Conservation (phyloP, 805 yeast genomes). For the Barnettozyma pratensis region DNA sequence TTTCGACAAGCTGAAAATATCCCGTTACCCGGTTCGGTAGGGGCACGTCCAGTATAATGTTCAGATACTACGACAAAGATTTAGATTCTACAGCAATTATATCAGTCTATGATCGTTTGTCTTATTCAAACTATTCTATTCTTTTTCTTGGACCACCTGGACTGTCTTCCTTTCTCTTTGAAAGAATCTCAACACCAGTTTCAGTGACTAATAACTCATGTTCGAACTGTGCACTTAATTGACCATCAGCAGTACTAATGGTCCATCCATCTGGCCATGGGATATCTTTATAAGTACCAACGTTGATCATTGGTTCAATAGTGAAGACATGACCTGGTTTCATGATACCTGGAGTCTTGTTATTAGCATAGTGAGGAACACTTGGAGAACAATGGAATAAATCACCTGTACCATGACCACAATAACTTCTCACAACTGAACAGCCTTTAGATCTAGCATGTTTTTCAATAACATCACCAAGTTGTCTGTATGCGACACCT, state of each 20-base stretch:
- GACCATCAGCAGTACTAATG: constrained; percentile 84
- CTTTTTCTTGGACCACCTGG: constrained; percentile 86
- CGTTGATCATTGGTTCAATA: constrained; percentile 93
- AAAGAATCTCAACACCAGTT: constrained; percentile 84
- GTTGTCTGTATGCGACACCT: constrained; percentile 78
- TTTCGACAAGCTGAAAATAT: not conserved
- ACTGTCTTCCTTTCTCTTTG: constrained; percentile 71
- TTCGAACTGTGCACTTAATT: constrained; percentile 89
- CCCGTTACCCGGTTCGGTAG: not conserved
- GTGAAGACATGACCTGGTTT: constrained; percentile 96
- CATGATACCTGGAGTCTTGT: constrained; percentile 89
- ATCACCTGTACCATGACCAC: constrained; percentile 90
- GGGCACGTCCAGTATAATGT: not conserved
- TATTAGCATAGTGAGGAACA: constrained; percentile 90
- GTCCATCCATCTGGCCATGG: constrained; percentile 99
- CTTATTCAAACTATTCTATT: constrained; percentile 19
- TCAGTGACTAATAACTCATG: constrained; percentile 92
- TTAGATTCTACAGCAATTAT: not conserved
- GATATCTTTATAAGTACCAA: constrained; percentile 74
- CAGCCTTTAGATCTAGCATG: constrained; percentile 75
- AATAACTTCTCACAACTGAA: constrained; percentile 83
- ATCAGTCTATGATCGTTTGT: not conserved
- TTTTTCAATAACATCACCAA: constrained; percentile 84
- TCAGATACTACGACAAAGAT: not conserved
- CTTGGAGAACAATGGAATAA: constrained; percentile 90